Evolutionary conservation across 768 basidiomycete genomes (phyloP), one percentile per base, ranked within the genome.

Genomic region (Tephrocybe sp.): DNA sequence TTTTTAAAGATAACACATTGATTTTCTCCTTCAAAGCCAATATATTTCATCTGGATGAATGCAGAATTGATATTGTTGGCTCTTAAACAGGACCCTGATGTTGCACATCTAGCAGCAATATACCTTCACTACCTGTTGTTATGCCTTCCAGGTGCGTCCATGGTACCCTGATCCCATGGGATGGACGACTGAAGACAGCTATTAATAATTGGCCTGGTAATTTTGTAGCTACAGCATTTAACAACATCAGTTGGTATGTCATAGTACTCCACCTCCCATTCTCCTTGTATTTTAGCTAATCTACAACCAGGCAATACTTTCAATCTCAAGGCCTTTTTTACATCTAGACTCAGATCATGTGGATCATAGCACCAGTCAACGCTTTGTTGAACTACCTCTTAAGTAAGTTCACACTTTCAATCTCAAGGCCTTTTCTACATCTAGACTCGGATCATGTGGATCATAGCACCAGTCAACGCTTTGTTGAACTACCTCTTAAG

Each of bases 251-350:
- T 12, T 43, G 36, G 49, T 45, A 32, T 9, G 31, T 17, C 14
- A 20, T 16, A 12, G 10, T 8, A 32, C 4, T 16, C 47, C 68
- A 70, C 53, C 71, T 75, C 55, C 73, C 71, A 49, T 64, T 76
- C 14, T 13, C 35, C 14, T 38, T 19, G 14, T 22, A 9, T 23
- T 11, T 3, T 45, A 17, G 6, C 14, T 2, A 9, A 14, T 1
- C 19, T 31, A 3, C 68, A n/a, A n/a, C 67, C 50, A 82, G 83
- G 17, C 81, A 83, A 34, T 87, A 85, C 62, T 87, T 92, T 60
- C 89, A 92, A 65, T 89, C 87, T 12, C 89, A 92, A 69, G 86
- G 84, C 78, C 73, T 95, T n/a, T 93, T 97, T 69, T 70, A 78
- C 17, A 78, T 92, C 2, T 94, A 95, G 0, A 93, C 92, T 0